phyloP scores from a whole-genome alignment of 345 rosid species.

The Moricandia arvensis region DNA sequence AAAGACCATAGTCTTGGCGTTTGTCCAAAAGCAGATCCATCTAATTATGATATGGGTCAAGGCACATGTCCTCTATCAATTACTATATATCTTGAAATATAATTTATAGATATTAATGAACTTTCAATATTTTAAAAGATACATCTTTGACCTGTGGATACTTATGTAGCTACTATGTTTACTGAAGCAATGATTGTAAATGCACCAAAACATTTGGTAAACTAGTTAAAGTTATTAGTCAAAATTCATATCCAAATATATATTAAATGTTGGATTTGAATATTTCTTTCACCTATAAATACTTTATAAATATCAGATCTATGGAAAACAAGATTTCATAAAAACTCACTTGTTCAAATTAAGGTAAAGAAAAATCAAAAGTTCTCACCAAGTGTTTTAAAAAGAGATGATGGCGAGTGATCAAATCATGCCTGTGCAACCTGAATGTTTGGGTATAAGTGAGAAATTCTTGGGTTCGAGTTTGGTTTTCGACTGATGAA shows the following conservation, averaged over 20 bases:
- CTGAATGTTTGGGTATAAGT: neutral
- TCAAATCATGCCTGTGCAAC: neutral
- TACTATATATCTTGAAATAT: too few relatives aligned
- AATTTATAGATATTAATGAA: neutral
- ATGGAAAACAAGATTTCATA: too few relatives aligned
- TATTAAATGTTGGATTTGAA: neutral
- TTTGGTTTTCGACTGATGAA: neutral
- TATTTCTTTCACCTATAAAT: neutral
- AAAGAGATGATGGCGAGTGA: neutral
- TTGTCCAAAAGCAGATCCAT: too few relatives aligned
- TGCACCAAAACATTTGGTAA: neutral
- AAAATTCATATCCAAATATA: neutral
- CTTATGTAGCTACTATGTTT: too few relatives aligned
- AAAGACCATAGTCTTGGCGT: too few relatives aligned
- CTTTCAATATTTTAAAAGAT: neutral
- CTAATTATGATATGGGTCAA: too few relatives aligned
- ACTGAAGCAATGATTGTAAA: too few relatives aligned
- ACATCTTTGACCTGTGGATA: neutral
- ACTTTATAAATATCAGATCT: neutral
- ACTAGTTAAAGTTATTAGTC: neutral
- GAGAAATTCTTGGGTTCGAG: neutral
- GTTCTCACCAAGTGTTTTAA: neutral
- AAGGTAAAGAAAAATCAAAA: neutral
- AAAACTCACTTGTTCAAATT: neutral
- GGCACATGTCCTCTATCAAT: too few relatives aligned